phyloP scores from a whole-genome alignment of 768 basidiomycete genomes.

The Lenzites betulinus region DNA sequence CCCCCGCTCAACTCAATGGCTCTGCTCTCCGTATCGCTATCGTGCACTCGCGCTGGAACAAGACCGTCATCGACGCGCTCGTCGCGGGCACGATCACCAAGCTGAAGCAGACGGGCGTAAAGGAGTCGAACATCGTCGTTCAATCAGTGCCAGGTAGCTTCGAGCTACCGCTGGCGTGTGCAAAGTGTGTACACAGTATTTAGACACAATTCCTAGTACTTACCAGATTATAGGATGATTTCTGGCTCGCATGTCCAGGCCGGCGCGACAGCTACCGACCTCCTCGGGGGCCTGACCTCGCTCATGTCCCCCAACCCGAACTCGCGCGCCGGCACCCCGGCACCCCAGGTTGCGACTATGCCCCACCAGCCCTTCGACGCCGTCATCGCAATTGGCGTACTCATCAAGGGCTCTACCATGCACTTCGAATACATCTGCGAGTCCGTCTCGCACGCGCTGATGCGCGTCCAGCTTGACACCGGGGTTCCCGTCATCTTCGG shows the following conservation, averaged over 20 bases:
- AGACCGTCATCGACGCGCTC: constrained; percentile 80
- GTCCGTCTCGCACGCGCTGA: constrained; percentile 88
- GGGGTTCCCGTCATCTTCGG: constrained; percentile 96
- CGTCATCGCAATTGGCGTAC: constrained; percentile 94
- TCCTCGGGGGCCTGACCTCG: constrained; percentile 64
- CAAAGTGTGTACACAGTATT: constrained; percentile 58
- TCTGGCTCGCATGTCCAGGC: constrained; percentile 84
- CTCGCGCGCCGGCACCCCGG: constrained; percentile 36
- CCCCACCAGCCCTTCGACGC: constrained; percentile 82
- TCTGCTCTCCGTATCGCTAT: constrained; percentile 83
- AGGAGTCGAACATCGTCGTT: constrained; percentile 85
- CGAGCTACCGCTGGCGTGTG: constrained; percentile 85
- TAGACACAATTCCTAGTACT: not conserved
- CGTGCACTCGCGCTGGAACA: constrained; percentile 97
- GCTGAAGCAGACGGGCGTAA: constrained; percentile 84
- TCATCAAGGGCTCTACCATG: constrained; percentile 98
- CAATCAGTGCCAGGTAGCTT: constrained; percentile 94
- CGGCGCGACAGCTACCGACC: constrained; percentile 74
- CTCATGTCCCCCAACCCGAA: constrained; percentile 59
- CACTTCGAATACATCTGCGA: constrained; percentile 99
- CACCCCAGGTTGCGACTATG: constrained; percentile 35
- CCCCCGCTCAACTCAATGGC: constrained; percentile 71
- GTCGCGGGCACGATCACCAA: constrained; percentile 78
- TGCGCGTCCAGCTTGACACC: constrained; percentile 92
- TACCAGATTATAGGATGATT: constrained; percentile 64